phyloP scores from a whole-genome alignment of 768 basidiomycete genomes.

The Naematelia aurantialba region DNA sequence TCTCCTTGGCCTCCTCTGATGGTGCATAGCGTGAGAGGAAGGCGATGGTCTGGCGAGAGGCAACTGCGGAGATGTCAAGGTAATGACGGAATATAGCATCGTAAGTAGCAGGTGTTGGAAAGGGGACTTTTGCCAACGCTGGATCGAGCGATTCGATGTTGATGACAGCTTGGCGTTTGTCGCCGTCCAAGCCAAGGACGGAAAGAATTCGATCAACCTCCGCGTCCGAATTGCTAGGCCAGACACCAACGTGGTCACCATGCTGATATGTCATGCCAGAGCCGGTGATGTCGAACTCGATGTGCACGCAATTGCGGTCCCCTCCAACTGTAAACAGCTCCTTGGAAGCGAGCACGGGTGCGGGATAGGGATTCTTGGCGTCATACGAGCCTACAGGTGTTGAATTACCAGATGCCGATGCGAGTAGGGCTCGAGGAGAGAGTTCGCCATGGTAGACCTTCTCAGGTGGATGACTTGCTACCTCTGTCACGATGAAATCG shows the following conservation, averaged over 20 bases:
- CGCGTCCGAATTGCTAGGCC: constrained; percentile 88
- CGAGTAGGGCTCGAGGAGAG: constrained; percentile 87
- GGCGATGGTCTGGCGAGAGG: constrained; percentile 88
- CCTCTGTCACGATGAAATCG: constrained; percentile 86
- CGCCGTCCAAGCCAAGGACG: constrained; percentile 68
- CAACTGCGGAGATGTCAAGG: constrained; percentile 72
- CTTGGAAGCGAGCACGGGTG: constrained; percentile 68
- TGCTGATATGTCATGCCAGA: constrained; percentile 97
- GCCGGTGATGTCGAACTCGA: constrained; percentile 90
- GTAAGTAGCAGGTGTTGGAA: constrained; percentile 95
- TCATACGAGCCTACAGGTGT: constrained; percentile 73
- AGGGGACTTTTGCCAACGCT: constrained; percentile 97
- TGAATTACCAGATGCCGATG: constrained; percentile 59
- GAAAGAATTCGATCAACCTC: constrained; percentile 86
- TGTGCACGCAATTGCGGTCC: constrained; percentile 86
- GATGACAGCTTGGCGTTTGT: constrained; percentile 77
- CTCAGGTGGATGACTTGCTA: constrained; percentile 64
- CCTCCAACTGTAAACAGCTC: constrained; percentile 72
- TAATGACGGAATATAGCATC: constrained; percentile 90
- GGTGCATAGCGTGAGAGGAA: constrained; percentile 84
- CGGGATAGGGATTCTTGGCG: constrained; percentile 91
- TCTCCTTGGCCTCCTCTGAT: constrained; percentile 66
- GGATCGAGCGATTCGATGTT: constrained; percentile 96
- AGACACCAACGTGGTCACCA: constrained; percentile 94
- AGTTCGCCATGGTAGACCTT: constrained; percentile 96